Percentiles rank a stretch among this genome's conserved stretches.
Conservation (phyloP, 768 basidiomycete species). For the Leccinum aurantiacum region DNA sequence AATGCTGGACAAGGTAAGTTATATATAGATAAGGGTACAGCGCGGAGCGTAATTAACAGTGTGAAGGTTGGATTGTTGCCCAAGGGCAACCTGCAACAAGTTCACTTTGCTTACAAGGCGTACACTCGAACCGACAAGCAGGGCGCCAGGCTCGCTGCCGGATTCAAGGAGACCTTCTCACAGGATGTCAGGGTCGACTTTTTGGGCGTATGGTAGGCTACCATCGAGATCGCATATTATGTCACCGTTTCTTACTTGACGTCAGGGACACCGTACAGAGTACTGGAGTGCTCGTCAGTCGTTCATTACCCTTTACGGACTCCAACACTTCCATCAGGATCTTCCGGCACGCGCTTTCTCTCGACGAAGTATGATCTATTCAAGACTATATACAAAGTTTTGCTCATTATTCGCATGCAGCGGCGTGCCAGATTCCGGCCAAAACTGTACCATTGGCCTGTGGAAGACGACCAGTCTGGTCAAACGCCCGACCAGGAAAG, state of each 20-base stretch:
- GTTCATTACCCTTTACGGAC: slow-evolving; percentile 65
- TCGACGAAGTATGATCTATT: slow-evolving; percentile 60
- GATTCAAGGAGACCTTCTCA: slow-evolving; percentile 75
- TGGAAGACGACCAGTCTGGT: slow-evolving; percentile 31
- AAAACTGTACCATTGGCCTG: slow-evolving; percentile 55
- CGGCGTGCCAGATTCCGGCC: slow-evolving; percentile 67
- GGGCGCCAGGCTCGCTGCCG: slow-evolving; percentile 48
- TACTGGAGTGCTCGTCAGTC: slow-evolving; percentile 61
- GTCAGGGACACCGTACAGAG: slow-evolving; percentile 77
- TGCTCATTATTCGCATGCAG: slow-evolving; percentile 35
- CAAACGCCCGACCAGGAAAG: not conserved
- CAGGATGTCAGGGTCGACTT: slow-evolving; percentile 67
- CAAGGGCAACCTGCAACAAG: slow-evolving; percentile 64
- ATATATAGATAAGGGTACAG: not conserved
- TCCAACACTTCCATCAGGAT: slow-evolving; percentile 61
- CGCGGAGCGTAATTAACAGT: not conserved
- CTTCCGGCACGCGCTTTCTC: slow-evolving; percentile 75
- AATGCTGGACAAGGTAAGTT: slow-evolving; percentile 61
- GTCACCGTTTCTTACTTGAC: slow-evolving; percentile 5
- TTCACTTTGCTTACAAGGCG: slow-evolving; percentile 73
- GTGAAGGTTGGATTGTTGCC: slow-evolving; percentile 69
- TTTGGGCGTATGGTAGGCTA: slow-evolving; percentile 69
- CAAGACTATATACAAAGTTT: not conserved
- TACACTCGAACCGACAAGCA: slow-evolving; percentile 55
- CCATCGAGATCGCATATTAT: not conserved